phyloP scores from a whole-genome alignment of 2,329 filamentous ascomycete species.

The Hypoxylon sp. region DNA sequence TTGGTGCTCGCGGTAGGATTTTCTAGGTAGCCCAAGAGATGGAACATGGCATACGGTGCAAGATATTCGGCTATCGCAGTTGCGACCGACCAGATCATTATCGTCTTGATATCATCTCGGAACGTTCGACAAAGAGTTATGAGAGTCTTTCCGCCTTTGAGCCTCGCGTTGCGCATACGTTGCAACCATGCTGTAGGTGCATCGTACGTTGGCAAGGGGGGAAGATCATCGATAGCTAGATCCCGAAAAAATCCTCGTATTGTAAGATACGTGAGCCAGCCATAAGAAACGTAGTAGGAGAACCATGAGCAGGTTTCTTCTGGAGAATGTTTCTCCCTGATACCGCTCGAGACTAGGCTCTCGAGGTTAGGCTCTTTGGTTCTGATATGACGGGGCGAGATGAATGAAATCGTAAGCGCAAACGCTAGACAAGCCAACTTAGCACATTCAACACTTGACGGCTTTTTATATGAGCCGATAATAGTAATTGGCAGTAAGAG shows the following conservation, averaged over 20 bases:
- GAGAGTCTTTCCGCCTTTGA: slow-evolving; percentile 51
- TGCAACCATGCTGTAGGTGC: slow-evolving; percentile 49
- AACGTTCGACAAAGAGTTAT: slow-evolving; percentile 48
- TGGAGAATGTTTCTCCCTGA: slow-evolving; percentile 39
- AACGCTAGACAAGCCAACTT: slow-evolving; percentile 35
- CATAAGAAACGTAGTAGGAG: slow-evolving; percentile 55
- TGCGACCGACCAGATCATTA: slow-evolving; percentile 50
- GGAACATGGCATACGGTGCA: slow-evolving; percentile 38
- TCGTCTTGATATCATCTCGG: slow-evolving; percentile 48
- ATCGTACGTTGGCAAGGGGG: slow-evolving; percentile 53
- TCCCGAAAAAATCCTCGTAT: slow-evolving; percentile 50
- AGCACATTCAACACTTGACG: slow-evolving; percentile 38
- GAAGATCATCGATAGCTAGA: slow-evolving; percentile 54
- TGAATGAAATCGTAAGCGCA: slow-evolving; percentile 28
- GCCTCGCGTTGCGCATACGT: slow-evolving; percentile 48
- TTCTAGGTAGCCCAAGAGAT: slow-evolving; percentile 40
- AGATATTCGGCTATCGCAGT: slow-evolving; percentile 41
- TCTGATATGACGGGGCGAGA: slow-evolving; percentile 31
- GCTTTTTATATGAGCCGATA: slow-evolving; percentile 45
- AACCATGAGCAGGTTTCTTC: slow-evolving; percentile 55
- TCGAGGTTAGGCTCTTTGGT: slow-evolving; percentile 41
- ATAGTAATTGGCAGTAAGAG: slow-evolving; percentile 49
- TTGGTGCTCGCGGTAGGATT: slow-evolving; percentile 40
- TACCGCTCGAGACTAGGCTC: slow-evolving; percentile 23
- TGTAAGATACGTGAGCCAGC: slow-evolving; percentile 54